phyloP scores from a whole-genome alignment of 2,329 filamentous ascomycete species.

The Paecilomyces sp. region DNA sequence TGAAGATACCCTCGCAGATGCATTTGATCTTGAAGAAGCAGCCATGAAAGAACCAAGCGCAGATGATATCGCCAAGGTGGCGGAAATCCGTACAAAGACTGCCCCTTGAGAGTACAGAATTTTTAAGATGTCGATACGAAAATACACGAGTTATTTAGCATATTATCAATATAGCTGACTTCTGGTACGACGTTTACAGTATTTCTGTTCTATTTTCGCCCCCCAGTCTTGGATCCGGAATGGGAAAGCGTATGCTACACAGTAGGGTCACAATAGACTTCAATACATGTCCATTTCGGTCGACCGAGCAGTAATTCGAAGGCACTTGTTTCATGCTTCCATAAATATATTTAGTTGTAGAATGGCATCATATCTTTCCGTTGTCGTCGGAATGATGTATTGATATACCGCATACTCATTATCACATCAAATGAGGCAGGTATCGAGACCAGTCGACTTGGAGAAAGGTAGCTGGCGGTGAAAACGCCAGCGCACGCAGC shows the following conservation, averaged over 20 bases:
- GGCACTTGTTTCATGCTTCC: too few relatives aligned
- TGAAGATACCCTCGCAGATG: slow-evolving; percentile 23
- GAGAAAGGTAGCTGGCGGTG: not conserved
- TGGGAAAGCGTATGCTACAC: too few relatives aligned
- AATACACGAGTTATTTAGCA: not conserved
- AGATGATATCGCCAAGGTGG: slow-evolving; percentile 20
- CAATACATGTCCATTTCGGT: too few relatives aligned
- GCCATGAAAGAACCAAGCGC: slow-evolving; percentile 20
- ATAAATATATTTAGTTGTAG: too few relatives aligned
- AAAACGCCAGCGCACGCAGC: not conserved
- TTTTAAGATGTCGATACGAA: not conserved
- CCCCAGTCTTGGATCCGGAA: too few relatives aligned
- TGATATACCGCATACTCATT: not conserved
- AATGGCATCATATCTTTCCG: too few relatives aligned
- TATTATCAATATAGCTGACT: not conserved
- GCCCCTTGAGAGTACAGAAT: not conserved
- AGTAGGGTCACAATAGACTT: not conserved
- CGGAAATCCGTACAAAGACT: slow-evolving; percentile 20
- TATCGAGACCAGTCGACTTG: not conserved
- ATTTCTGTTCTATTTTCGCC: not conserved
- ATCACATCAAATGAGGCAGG: not conserved
- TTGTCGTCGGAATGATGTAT: too few relatives aligned
- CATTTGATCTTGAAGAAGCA: slow-evolving; percentile 18
- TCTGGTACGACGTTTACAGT: not conserved
- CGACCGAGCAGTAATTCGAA: too few relatives aligned